phyloP scores from a whole-genome alignment of 495 filamentous ascomycete genomes.

The Choiromyces venosus region DNA sequence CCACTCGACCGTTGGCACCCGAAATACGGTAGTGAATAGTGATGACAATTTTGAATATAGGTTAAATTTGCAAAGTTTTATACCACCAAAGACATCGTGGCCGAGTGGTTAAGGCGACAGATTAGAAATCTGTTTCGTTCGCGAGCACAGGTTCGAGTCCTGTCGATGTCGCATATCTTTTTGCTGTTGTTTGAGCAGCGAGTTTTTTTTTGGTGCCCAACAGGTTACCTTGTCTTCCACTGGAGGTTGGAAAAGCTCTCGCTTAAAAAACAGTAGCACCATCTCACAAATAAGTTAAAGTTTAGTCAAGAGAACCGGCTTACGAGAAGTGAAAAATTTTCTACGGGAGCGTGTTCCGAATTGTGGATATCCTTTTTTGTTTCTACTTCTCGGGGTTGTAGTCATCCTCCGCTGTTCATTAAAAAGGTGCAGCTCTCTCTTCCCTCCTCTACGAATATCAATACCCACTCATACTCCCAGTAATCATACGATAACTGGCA shows the following conservation, averaged over 20 bases:
- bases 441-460: no score
- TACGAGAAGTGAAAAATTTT: background rate
- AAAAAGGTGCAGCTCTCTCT: no score
- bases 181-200: background rate
- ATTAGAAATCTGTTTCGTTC: constrained; percentile 32
- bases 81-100: constrained; percentile 18
- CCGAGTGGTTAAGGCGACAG: constrained; percentile 30
- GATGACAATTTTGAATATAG: background rate
- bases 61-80: background rate
- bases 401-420: no score
- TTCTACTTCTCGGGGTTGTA: background rate
- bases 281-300: background rate
- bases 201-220: background rate
- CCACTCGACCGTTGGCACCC: no score
- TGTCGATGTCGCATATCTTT: constrained; percentile 25
- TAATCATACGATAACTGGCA: background rate
- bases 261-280: background rate
- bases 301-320: background rate
- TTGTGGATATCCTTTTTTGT: background rate
- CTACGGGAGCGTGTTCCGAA: background rate
- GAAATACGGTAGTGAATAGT: no score
- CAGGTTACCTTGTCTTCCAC: background rate
- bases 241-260: background rate
- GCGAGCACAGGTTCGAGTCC: constrained; percentile 28
- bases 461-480: background rate